Base-by-base conservation (phyloP, 768 basidiomycete genomes). In the Lactifluus echinatus region DNA sequence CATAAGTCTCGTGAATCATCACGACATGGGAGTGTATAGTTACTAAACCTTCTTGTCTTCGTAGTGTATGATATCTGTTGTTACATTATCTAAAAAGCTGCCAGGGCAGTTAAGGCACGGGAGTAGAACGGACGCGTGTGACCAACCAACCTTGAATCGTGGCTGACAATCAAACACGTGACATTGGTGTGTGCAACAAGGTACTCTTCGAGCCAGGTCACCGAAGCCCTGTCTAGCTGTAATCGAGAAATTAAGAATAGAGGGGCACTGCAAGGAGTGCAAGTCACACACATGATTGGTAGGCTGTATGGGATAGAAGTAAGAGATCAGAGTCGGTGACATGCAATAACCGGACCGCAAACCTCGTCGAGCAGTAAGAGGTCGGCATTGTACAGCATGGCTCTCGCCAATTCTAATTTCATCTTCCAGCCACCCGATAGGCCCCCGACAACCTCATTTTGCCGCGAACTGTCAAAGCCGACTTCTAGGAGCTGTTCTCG, bases 361-460 rank as follows among this genome's bases (percentile, higher is more conserved):
- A 87, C 86, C 79, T 93, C 93, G 66, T 94, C 88, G n/a, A 90
- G 79, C 47, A 90, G 74, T 12, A 90, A 76, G 34, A 90, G 75
- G 71, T 90, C 88, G 11, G 89, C 94, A 65, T 94, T 93, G 75
- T 95, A 94, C 50, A 97, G 75, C 93, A 98, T 98, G 12, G 94
- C 95, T 63, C 94, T 77, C 8, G 92, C 93, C 39, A 98, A 79
- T 69, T 97, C 94, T 52, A 97, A 80, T 72, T 96, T 96, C 94
- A 98, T 97, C 76, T 98, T 98, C 94, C 94, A 98, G 42, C 95
- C 94, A 66, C 95, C 95, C 14, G 93, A 96, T 59, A 97, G 76
- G 40, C 89, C 86, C 47, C 88, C 92, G 59, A 97, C 93, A 50
- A 80, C 74, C 65, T 95, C 89, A 39, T 79, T 73, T 73, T 97